Evolutionary conservation across 1,284 basidiomycete genomes (phyloP), one percentile per base, ranked within the genome.

Genomic region (Moesziomyces antarcticus): DNA sequence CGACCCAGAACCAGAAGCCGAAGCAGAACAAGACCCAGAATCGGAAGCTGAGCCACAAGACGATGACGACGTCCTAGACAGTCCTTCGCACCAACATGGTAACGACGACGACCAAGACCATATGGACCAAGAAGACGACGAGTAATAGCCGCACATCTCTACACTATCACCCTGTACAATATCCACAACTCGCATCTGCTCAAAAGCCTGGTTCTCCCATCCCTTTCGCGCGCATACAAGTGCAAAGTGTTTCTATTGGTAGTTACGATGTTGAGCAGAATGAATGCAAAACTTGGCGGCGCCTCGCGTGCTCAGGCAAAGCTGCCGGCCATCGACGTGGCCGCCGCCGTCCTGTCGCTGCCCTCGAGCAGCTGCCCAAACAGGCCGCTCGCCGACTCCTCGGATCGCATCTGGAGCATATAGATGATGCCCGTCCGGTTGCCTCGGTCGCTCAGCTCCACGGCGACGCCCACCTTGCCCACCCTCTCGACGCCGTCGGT

Each of bases 401-500:
- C 97, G 84, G 92, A 96, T 74, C 85, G 84, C 77, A 86, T 80
- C 80, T 86, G 83, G 56, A 99, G 90, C 96, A 99, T 97, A 84
- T 99, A 98, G 59, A 99, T 88, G 82, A 98, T 91, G 13, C 97
- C 97, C n/a, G 95, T 97, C 60, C 94, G 89, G 56, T 89, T 85
- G 8, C 96, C 96, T 53, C 89, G 87, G 85, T 97, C 93, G 81
- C 93, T 96, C 60, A 99, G 86, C 85, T 99, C 96, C 63, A 99
- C 91, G 37, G 97, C 97, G 30, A 99, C 91, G 22, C 97, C 97
- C 6, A 95, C 97, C 86, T 95, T 97, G 22, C 94, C 97, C 21
- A 99, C 95, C 42, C 97, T 88, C 86, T 99, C 97, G 22, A 99
- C 95, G 6, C 95, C 97, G 84, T 98, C 95, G 3, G 91, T 92